These are phyloP conservation scores for Candida gorgasii DNA, from an alignment of 805 yeast species.

Conservation along the genomic window DNA sequence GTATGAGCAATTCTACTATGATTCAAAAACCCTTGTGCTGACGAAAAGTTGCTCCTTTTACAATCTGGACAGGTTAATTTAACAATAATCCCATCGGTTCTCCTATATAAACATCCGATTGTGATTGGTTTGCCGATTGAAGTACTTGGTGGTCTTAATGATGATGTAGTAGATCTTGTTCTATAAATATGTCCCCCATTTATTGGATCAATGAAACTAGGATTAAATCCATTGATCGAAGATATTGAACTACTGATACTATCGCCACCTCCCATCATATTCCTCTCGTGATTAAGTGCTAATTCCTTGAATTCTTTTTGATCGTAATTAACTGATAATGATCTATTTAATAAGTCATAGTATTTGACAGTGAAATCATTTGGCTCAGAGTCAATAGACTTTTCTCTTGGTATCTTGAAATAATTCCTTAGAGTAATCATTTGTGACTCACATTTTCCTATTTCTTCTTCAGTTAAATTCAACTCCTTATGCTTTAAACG, in stretches of 20 bases:
- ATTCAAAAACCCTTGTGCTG: constrained; percentile 79
- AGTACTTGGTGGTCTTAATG: constrained; percentile 49
- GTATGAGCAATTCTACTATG: constrained; percentile 75
- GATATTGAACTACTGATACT: neutral
- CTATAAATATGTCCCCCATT: constrained; percentile 34
- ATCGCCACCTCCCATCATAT: neutral
- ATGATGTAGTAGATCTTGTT: constrained; percentile 52
- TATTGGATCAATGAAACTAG: neutral
- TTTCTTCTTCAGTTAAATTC: constrained; percentile 50
- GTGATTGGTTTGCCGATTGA: constrained; percentile 7
- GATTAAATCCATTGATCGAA: neutral
- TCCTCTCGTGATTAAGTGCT: constrained; percentile 2
- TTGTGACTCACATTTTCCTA: constrained; percentile 59
- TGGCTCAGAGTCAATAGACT: constrained; percentile 44
- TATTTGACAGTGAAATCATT: constrained; percentile 46
- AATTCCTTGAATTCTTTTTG: constrained; percentile 9
- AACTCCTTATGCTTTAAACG: constrained; percentile 60
- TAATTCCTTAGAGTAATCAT: constrained; percentile 51
- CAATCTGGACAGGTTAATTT: constrained; percentile 69
- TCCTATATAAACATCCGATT: constrained; percentile 55
- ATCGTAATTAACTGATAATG: constrained; percentile 32
- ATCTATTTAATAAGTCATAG: constrained; percentile 34
- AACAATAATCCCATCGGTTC: constrained; percentile 72
- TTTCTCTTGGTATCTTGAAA: constrained; percentile 41
- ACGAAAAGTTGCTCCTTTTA: constrained; percentile 65